Evolutionary conservation across 2,329 filamentous ascomycete species (phyloP).

Genomic region (Nothomitra cinnamomea): DNA sequence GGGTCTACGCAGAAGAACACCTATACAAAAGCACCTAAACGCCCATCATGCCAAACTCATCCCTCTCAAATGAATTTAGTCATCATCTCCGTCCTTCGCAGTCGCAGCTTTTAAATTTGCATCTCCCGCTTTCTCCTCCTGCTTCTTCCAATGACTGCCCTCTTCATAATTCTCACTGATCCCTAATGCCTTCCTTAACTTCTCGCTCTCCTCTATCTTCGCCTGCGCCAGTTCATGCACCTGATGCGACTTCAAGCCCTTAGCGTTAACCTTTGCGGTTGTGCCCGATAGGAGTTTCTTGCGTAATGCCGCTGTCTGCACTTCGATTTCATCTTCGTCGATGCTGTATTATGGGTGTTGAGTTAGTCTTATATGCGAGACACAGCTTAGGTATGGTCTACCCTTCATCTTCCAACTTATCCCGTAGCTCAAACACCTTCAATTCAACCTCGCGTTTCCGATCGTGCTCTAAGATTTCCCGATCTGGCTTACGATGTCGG

Average conservation of each 20-base stretch:
- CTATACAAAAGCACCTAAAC: background rate
- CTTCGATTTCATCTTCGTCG: slow-evolving; percentile 83
- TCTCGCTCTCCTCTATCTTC: slow-evolving; percentile 90
- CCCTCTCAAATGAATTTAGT: background rate
- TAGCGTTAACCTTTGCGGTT: slow-evolving; percentile 24
- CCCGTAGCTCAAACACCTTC: slow-evolving; percentile 77
- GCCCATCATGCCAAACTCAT: background rate
- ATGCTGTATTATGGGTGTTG: slow-evolving; percentile 32
- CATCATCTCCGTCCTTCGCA: slow-evolving; percentile 19
- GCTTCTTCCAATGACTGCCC: slow-evolving; percentile 68
- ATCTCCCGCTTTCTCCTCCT: slow-evolving; percentile 50
- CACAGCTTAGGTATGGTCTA: slow-evolving; percentile 22
- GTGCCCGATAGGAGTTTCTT: slow-evolving; percentile 42
- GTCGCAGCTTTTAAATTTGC: slow-evolving; percentile 13
- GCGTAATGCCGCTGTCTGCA: slow-evolving; percentile 48
- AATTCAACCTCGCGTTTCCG: slow-evolving; percentile 82
- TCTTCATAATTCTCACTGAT: slow-evolving; percentile 77
- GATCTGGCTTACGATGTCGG: slow-evolving; percentile 68
- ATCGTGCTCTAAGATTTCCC: slow-evolving; percentile 87
- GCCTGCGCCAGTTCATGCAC: slow-evolving; percentile 92
- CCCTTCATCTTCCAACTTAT: slow-evolving; percentile 83
- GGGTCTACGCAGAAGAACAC: too few relatives aligned
- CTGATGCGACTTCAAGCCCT: slow-evolving; percentile 71
- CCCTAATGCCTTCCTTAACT: slow-evolving; percentile 68
- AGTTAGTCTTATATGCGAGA: background rate